These are phyloP conservation scores for Mortierella sp. DNA, from an alignment of 371 early-diverging fungal genomes.

Conservation along the genomic window DNA sequence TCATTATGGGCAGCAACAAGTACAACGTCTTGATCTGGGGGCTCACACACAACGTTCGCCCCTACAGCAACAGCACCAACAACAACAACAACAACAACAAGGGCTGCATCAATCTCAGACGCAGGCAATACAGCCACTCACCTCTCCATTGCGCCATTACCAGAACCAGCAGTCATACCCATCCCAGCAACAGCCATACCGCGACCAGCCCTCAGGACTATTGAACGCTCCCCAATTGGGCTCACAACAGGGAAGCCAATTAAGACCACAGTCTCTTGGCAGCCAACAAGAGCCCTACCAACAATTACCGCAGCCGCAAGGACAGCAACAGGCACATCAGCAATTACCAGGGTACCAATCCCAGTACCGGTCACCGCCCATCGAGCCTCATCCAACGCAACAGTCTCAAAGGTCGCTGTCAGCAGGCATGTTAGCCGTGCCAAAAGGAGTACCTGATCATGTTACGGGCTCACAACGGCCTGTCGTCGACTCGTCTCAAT, in stretches of 20 bases:
- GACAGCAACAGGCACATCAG: slow-evolving; percentile 13
- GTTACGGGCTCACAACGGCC: slow-evolving; percentile 2
- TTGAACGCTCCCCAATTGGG: not conserved
- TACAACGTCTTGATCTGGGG: slow-evolving; percentile 19
- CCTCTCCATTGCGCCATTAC: not conserved
- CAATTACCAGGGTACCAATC: not conserved
- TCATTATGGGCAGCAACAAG: slow-evolving; percentile 8
- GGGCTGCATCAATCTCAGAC: not conserved
- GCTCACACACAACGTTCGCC: slow-evolving; percentile 15
- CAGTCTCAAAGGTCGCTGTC: slow-evolving; percentile 6
- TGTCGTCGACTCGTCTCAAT: not conserved
- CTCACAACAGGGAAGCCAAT: slow-evolving; percentile 12
- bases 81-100: slow-evolving; percentile 19
- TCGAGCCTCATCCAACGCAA: not conserved
- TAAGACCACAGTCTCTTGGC: not conserved
- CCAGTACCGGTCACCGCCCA: not conserved
- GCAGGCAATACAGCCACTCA: not conserved
- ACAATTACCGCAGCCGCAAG: not conserved
- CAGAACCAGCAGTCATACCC: slow-evolving; percentile 16
- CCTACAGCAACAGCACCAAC: not conserved
- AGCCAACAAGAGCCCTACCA: slow-evolving; percentile 1
- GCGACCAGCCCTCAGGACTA: not conserved
- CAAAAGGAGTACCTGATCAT: slow-evolving; percentile 2
- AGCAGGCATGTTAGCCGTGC: slow-evolving; percentile 5
- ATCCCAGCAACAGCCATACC: slow-evolving; percentile 10